Conservation (phyloP, 148 eudicot genomes). For the Oxyria digyna region DNA sequence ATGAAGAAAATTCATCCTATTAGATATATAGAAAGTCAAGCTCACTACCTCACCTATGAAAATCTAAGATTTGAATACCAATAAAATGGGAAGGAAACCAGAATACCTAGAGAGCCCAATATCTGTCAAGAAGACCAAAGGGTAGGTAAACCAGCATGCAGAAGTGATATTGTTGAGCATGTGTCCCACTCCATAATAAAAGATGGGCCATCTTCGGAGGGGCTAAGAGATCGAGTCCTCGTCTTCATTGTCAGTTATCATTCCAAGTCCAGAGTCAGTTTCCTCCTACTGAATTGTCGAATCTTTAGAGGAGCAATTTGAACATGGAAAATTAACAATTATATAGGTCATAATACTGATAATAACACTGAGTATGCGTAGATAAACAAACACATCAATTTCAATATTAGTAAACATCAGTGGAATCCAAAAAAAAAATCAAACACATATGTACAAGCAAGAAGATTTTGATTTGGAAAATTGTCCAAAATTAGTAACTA, state of each 20-base stretch:
- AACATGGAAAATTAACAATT: background rate
- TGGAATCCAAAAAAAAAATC: background rate
- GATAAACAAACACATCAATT: background rate
- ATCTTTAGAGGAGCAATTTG: background rate
- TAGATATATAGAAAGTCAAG: background rate
- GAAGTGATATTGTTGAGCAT: conserved; percentile 94
- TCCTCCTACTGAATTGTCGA: background rate
- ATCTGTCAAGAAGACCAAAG: conserved; percentile 75
- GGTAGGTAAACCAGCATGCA: conserved; percentile 94
- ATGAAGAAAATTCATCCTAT: background rate
- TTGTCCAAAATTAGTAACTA: background rate
- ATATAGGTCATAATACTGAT: background rate
- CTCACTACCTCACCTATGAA: background rate
- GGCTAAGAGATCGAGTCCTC: conserved; percentile 36
- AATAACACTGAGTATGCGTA: background rate
- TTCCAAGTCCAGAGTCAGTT: conserved; percentile 3
- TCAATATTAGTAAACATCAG: background rate
- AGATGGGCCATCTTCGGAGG: conserved; percentile 44
- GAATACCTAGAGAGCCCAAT: conserved; percentile 70
- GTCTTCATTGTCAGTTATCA: conserved; percentile 25
- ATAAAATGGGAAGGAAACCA: background rate
- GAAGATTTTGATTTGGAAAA: background rate
- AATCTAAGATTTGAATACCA: background rate
- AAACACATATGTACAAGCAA: background rate
- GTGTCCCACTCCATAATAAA: conserved; percentile 85